These are phyloP conservation scores for Bipolaris oryzae DNA, from an alignment of 2,329 filamentous ascomycete species.

Conservation along the genomic window DNA sequence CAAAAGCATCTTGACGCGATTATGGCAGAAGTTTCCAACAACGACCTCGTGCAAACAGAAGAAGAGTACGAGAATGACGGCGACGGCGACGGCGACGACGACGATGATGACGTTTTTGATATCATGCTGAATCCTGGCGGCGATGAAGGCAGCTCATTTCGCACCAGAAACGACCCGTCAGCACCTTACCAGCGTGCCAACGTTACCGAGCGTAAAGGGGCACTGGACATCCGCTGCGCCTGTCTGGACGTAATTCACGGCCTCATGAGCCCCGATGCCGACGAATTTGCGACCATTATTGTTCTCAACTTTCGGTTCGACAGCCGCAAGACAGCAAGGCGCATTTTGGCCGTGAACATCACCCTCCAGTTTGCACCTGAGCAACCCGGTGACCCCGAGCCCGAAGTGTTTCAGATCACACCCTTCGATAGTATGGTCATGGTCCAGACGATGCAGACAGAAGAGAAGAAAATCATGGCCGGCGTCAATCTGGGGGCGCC, in stretches of 20 bases:
- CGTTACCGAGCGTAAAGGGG: not conserved
- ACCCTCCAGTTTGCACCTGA: not conserved
- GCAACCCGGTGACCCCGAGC: not conserved
- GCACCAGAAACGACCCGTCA: not conserved
- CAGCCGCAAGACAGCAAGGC: not conserved
- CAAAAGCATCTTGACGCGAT: not conserved
- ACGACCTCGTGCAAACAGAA: not conserved
- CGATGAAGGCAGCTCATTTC: not conserved
- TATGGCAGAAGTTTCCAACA: not conserved
- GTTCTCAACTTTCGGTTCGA: not conserved
- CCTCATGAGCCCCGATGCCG: not conserved
- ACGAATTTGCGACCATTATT: not conserved
- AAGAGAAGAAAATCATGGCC: not conserved
- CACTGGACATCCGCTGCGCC: not conserved
- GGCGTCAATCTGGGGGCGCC: not conserved
- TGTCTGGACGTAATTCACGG: not conserved
- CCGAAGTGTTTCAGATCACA: not conserved
- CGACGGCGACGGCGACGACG: no score
- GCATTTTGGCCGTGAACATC: not conserved
- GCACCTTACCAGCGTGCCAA: not conserved
- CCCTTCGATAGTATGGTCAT: not conserved
- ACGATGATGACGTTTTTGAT: not conserved
- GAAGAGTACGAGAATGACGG: not conserved
- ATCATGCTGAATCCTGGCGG: not conserved
- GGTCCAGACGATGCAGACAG: not conserved